Base-by-base conservation (phyloP, 192 early-diverging fungal species). In the Chytriomyces confervae region DNA sequence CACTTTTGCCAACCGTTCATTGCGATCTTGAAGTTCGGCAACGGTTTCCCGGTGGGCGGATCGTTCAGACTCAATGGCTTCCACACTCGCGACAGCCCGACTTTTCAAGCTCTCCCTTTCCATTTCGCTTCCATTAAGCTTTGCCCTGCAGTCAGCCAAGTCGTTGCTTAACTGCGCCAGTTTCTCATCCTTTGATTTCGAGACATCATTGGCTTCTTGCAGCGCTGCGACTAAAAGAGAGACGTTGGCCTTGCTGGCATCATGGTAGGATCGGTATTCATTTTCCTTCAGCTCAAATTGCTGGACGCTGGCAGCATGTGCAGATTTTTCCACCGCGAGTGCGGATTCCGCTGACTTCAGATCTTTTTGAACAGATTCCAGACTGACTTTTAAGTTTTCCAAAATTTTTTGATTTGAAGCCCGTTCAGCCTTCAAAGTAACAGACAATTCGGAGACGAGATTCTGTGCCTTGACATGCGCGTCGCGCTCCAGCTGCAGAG, bases 201-300 rank as follows among this genome's bases (percentile, higher is more conserved):
- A 11, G 18, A 69, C 67, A 11, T 48, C 10, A 11, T 69, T 69
- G 11, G 36, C 49, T 18, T 50, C 13, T 47, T 69, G 43, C 49
- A 50, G 18, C 27, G 49, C 67, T 48, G 67, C 67, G 9, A 49
- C 49, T 9, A 69, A 27, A 5, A 49, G 46, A 11, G 67, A 29
- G 11, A 69, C 67, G 18, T 45, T 69, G 4, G 13, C 49, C 67
- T 69, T 69, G 16, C 43, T 49, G 3, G 11, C 67, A 47, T 47
- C 67, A 27, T 69, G 67, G 49, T 69, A 69, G 13, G 36, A 48
- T 47, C 16, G 13, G 67, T 48, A 69, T 48, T 69, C 67, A 11
- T 18, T 29, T 24, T 24, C 11, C 62, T 64, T 64, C 20, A 13
- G 18, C 4, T 64, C 62, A 6, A 29, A 64, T 13, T 64, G 20